These are phyloP conservation scores for Solanum peruvianum DNA, from an alignment of 257 asterid genomes.

Conservation along the genomic window DNA sequence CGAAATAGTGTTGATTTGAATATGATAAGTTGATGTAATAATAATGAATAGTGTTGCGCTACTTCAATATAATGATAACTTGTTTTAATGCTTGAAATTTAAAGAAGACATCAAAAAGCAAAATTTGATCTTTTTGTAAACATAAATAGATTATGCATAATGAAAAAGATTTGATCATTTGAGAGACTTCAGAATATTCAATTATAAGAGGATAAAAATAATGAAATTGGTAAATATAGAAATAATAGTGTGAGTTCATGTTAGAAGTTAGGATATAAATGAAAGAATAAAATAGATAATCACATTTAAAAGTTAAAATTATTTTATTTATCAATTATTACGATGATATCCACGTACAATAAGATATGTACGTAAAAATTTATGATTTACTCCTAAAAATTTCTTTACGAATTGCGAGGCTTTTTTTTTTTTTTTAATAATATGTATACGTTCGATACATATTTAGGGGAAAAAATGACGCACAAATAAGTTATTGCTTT, in stretches of 20 bases:
- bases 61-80: not conserved
- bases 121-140: not conserved
- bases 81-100: not conserved
- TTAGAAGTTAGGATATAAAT: not conserved
- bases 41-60: not conserved
- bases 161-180: not conserved
- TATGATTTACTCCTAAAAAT: not conserved
- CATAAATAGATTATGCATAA: not conserved
- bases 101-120: not conserved
- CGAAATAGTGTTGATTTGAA: not conserved
- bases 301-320: no score
- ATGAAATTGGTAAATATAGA: not conserved
- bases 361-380: no score
- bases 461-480: not conserved
- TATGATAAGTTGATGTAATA: not conserved
- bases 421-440: no score
- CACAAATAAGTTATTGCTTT: not conserved
- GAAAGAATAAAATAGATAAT: no score
- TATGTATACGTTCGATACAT: not conserved
- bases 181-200: no score
- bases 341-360: no score
- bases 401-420: no score
- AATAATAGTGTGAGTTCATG: not conserved
- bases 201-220: no score
- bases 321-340: not conserved